These are phyloP conservation scores for Aspergillus phoenicis DNA, from an alignment of 2,329 filamentous ascomycete species.

Conservation along the genomic window DNA sequence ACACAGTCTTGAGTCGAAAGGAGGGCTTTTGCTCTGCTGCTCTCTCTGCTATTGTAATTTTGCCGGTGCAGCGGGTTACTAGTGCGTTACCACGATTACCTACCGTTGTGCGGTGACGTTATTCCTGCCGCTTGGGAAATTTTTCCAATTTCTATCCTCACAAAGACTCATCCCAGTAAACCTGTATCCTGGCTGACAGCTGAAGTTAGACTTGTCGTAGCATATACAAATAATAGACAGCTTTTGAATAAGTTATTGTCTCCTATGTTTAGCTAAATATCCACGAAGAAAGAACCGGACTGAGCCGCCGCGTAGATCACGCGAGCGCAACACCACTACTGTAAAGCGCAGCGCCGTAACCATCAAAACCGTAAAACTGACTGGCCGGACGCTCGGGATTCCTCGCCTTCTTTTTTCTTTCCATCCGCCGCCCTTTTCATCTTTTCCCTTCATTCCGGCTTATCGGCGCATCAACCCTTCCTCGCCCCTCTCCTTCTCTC, in stretches of 20 bases:
- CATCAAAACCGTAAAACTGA: background rate
- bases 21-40: background rate
- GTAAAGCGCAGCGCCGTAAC: background rate
- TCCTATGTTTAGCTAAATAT: too few species aligned
- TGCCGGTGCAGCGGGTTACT: conserved; percentile 1
- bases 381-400: conserved; percentile 21
- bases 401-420: conserved; percentile 18
- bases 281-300: background rate
- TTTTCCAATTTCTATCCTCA: background rate
- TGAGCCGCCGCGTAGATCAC: conserved; percentile 23
- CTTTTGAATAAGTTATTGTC: too few species aligned
- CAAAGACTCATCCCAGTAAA: background rate
- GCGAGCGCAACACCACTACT: conserved; percentile 14
- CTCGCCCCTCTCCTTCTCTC: conserved; percentile 23
- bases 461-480: conserved; percentile 25
- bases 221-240: too few species aligned
- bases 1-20: too few species aligned
- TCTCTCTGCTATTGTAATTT: background rate
- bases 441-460: conserved; percentile 22
- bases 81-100: background rate
- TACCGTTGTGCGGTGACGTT: conserved; percentile 16
- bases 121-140: conserved; percentile 6
- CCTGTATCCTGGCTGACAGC: too few species aligned
- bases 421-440: conserved; percentile 16
- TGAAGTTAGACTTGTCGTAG: too few species aligned